Base-by-base conservation (phyloP, 371 early-diverging fungal species). In the Edhazardia aedis region DNA sequence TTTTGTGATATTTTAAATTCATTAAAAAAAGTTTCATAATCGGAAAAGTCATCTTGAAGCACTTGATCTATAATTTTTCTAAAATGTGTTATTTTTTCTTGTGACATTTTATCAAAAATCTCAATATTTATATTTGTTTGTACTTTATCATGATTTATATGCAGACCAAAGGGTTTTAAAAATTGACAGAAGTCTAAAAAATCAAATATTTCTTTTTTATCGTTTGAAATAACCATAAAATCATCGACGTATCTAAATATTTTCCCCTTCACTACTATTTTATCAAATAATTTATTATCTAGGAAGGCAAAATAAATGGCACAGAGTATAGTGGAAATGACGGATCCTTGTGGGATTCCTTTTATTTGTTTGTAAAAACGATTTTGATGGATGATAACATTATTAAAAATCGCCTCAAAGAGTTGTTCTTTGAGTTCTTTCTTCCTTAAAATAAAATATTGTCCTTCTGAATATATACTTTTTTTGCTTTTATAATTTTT, bases 311-410 rank as follows among this genome's bases (percentile, higher is more conserved):
- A 60, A 48, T 67, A 67, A 1, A 63, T 11, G 30, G 25, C 33
- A 46, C 67, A 63, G 16, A 67, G 11, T 3, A 62, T 14, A 6
- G 61, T 43, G 22, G 63, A 63, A 23, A 63, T 11, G n/a, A 59
- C 37, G 39, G 46, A 59, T 16, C 67, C 67, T 52, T 67, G 67
- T 25, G 67, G 63, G 26, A 67, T 55, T 42, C 67, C 67, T 36
- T 40, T 49, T 22, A 14, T 56, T 24, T 46, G 47, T 36, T 27
- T 57, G 33, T 56, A 67, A 14, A 40, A 9, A 19, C 48, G 51
- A 25, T 57, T 54, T 44, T 55, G 37, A 37, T 62, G 28, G 2
- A 4, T 19, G 23, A 66, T 55, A 28, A 9, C 39, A 25, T 55
- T 55, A 21, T 53, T 47, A 6, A 46, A 23, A 4, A 66, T 12